Evolutionary conservation across 805 yeast species (phyloP), one percentile per base, ranked within the genome.

Genomic region (Huiozyma naganishii): DNA sequence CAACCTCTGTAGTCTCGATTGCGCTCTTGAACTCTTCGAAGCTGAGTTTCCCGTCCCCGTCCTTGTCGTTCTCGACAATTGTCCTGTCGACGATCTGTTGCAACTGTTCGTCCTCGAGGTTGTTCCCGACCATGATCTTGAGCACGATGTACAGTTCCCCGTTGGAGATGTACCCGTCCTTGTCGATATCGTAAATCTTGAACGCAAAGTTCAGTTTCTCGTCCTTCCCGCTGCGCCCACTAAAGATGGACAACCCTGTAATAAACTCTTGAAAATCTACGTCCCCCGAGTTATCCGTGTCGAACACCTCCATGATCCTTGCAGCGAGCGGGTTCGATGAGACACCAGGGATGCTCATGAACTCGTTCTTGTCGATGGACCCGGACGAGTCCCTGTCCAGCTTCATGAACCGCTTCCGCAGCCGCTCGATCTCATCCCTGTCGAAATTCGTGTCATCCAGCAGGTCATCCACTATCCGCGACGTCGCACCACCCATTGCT

Each of bases 21-120:
- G 87, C 86, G 42, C 71, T 72, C 52, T 77, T 77, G 63, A 92
- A 92, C 70, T 92, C 99, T 33, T 77, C 87, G 59, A 88, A 92
- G 48, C 82, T 80, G 48, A 92, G 67, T 52, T 74, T 77, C 1
- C 95, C 95, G 57, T 88, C 96, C 1, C 90, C 89, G 54, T 89
- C 95, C 29, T 62, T 55, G 57, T 89, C 97, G 41, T 87, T 89
- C 61, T 90, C 97, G 79, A 87, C 77, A 51, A 94, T 88, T 0
- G 98, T 88, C 63, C 94, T 80, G 62, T 92, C 97, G n/a, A 90
- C 97, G 42, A 92, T 77, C 64, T 94, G 97, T 62, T 92, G 99
- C 44, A 92, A 71, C 56, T 92, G 95, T 28, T 77, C 78, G 46
- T 85, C 95, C 48, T 79, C 82, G 45, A 94, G 66, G 57, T 92